Base-by-base conservation (phyloP, 306 rosid species). In the Styphnolobium japonicum region DNA sequence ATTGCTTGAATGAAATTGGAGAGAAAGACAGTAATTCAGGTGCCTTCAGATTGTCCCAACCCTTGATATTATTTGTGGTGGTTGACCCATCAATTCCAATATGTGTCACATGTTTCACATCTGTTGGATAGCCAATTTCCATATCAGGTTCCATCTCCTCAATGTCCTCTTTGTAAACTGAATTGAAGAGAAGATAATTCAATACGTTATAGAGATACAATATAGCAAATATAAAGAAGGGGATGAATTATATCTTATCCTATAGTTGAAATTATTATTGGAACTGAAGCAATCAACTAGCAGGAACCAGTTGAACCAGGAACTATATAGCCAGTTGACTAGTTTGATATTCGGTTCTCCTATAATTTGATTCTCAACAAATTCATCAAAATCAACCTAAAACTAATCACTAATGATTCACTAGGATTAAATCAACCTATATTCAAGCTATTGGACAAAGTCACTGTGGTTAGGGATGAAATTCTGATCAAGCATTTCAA, bases 21-120 rank as follows among this genome's bases (percentile, higher is more conserved):
- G 97, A 91, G 19, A 94, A 81, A 71, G 94, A 86, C n/a, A 84
- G 66, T 7, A 86, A 52, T 75, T 92, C 87, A 19, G 92, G 90
- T 52, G 92, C 27, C 63, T 78, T 84, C 25, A 80, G 71, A 78
- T 74, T 83, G 42, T 90, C 89, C 97, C 95, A 90, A 58, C 82
- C 87, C 77, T 71, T 88, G 1, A 86, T 40, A 46, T 80, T 82
- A 52, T 87, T 88, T 62, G 94, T 89, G 33, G 89, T 87, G 1
- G 92, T 83, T n/a, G 97, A 90, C 7, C 98, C 98, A 77, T 92
- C 97, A 81, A 89, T 62, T 79, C 97, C 98, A 76, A 94, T 92
- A 80, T 94, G 98, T 60, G 98, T 92, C 73, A 92, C 89, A 39
- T 94, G 98, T 86, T 89, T 92, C 86, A 94, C 98, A 77, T 94